Conservation (phyloP, 106 monocot genomes). For the Chionographis japonica region DNA sequence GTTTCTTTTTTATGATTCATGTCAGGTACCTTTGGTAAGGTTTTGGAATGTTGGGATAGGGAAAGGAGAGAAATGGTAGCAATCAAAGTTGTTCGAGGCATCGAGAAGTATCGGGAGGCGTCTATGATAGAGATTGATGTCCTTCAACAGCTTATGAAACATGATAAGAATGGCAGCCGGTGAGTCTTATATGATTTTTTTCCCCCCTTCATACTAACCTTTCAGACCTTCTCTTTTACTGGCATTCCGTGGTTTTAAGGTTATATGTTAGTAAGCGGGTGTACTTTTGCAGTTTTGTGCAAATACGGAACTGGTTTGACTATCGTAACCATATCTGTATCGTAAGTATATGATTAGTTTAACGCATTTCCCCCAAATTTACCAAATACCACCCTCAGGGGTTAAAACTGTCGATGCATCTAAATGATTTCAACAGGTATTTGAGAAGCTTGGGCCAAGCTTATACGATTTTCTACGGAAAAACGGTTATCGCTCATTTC, state of each 20-base stretch:
- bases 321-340: conserved; percentile 87
- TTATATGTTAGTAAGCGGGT: conserved; percentile 12
- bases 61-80: conserved; percentile 76
- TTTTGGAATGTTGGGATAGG: conserved; percentile 74
- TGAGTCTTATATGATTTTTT: conserved; percentile 9
- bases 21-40: conserved; percentile 70
- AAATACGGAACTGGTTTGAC: conserved; percentile 84
- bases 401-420: conserved; percentile 25
- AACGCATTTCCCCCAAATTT: conserved; percentile 16
- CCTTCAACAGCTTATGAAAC: conserved; percentile 41
- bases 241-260: conserved; percentile 1
- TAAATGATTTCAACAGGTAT: conserved; percentile 61
- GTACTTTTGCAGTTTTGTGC: conserved; percentile 72
- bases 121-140: conserved; percentile 78
- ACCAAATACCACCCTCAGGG: conserved; percentile 6
- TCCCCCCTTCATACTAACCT: neutral
- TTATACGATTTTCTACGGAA: conserved; percentile 69
- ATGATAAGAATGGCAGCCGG: conserved; percentile 38
- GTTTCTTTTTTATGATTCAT: neutral
- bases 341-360: conserved; percentile 58
- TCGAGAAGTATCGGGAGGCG: conserved; percentile 62
- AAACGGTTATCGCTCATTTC: conserved; percentile 54
- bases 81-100: conserved; percentile 51
- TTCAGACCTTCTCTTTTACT: neutral
- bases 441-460: conserved; percentile 81